These are phyloP conservation scores for Wickerhamiella spandovensis DNA, from an alignment of 805 yeast species.

Conservation along the genomic window DNA sequence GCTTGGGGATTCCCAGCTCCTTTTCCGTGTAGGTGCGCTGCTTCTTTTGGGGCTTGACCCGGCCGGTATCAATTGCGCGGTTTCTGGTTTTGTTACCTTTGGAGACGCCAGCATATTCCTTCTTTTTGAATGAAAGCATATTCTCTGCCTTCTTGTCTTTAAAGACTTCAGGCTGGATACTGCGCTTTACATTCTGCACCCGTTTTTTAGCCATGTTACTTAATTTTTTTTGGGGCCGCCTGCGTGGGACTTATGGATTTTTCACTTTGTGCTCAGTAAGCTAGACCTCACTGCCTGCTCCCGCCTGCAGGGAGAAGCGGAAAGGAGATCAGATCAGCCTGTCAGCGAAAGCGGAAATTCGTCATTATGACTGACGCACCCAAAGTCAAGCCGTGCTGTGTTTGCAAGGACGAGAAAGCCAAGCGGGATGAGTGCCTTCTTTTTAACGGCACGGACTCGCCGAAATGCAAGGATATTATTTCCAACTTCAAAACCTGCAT, in stretches of 20 bases:
- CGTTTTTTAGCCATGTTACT: constrained; percentile 18
- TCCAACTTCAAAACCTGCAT: constrained; percentile 70
- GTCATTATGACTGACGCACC: constrained; percentile 2
- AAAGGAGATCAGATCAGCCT: too few species aligned
- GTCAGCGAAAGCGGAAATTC: background rate
- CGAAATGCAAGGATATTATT: constrained; percentile 63
- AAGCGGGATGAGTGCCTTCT: constrained; percentile 78
- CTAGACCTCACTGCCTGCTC: too few species aligned
- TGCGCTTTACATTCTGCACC: constrained; percentile 12
- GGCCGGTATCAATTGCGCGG: constrained; percentile 12
- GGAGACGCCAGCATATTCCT: constrained; percentile 16
- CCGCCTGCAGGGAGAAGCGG: too few species aligned
- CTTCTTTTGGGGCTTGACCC: constrained; percentile 15
- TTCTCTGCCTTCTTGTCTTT: constrained; percentile 16
- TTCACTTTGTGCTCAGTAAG: too few species aligned
- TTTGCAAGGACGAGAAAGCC: constrained; percentile 73
- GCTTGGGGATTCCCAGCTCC: constrained; percentile 63
- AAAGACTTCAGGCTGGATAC: constrained; percentile 18
- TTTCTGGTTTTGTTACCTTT: constrained; percentile 19
- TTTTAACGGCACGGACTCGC: constrained; percentile 69
- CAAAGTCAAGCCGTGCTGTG: constrained; percentile 94
- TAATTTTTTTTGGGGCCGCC: background rate
- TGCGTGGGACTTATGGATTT: too few species aligned
- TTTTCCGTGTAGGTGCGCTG: constrained; percentile 46
- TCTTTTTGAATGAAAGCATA: constrained; percentile 14